Evolutionary conservation across 176 grass and related monocot species (phyloP).

Genomic region (Avena eriantha): DNA sequence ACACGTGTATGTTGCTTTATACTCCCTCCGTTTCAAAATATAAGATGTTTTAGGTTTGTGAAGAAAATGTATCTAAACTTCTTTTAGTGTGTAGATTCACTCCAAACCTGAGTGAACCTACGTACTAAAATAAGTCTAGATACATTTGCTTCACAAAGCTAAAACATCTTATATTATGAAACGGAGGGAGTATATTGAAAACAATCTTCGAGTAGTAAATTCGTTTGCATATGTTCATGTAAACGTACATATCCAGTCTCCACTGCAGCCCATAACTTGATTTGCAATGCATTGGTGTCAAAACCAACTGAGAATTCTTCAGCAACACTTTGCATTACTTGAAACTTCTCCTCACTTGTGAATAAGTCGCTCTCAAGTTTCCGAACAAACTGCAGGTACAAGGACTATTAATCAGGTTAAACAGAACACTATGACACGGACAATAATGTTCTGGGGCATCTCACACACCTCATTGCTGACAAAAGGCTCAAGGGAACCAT

Average conservation of each 20-base stretch:
- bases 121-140: too few relatives aligned
- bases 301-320: conserved; percentile 65
- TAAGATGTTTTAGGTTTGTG: too few relatives aligned
- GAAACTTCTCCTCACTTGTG: conserved; percentile 65
- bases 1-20: neutral
- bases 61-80: too few relatives aligned
- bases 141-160: too few relatives aligned
- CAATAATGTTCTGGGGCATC: conserved; percentile 1
- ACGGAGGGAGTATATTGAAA: too few relatives aligned
- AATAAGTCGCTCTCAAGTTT: conserved; percentile 70
- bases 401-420: conserved; percentile 5
- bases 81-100: too few relatives aligned
- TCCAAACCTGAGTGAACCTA: too few relatives aligned
- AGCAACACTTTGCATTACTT: conserved; percentile 69
- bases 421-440: neutral
- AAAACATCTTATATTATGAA: too few relatives aligned
- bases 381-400: conserved; percentile 72
- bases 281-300: conserved; percentile 57
- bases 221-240: conserved; percentile 28
- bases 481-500: conserved; percentile 69
- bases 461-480: conserved; percentile 72
- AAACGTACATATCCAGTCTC: conserved; percentile 64
- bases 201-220: neutral
- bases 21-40: too few relatives aligned
- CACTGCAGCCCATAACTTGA: conserved; percentile 40